These are phyloP conservation scores for Adiantum capillusveneris DNA, from an alignment of 75 land plant species.

Conservation along the genomic window DNA sequence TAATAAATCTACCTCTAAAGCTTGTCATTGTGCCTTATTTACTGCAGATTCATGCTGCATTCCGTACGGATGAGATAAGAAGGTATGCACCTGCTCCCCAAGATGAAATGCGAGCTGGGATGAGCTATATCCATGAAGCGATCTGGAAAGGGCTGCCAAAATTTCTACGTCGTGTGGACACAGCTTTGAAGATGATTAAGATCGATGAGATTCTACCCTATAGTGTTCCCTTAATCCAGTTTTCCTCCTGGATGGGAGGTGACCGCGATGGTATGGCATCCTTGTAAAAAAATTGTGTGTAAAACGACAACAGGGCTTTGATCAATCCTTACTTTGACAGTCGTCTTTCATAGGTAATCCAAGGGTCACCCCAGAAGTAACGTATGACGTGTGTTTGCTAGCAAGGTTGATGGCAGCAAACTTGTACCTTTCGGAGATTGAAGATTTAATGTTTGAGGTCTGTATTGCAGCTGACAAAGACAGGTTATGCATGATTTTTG, in stretches of 20 bases:
- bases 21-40: no score
- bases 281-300: no score
- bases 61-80: slow-evolving; percentile 94
- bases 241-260: slow-evolving; percentile 99
- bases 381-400: slow-evolving; percentile 88
- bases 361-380: slow-evolving; percentile 91
- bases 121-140: slow-evolving; percentile 98
- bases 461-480: no score
- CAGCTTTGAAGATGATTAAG: slow-evolving; percentile 86
- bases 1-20: no score
- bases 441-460: slow-evolving; percentile 98
- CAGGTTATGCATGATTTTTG: no score
- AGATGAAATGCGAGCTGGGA: slow-evolving; percentile 99
- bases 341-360: slow-evolving; percentile 66
- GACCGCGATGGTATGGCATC: slow-evolving; percentile 92
- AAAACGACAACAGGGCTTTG: no score
- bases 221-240: slow-evolving; percentile 94
- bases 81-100: slow-evolving; percentile 94
- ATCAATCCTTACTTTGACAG: background rate
- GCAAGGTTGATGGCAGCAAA: slow-evolving; percentile 93
- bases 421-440: slow-evolving; percentile 80
- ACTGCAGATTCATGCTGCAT: slow-evolving; percentile 92
- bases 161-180: slow-evolving; percentile 88
- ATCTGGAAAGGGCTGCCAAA: slow-evolving; percentile 98
- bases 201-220: slow-evolving; percentile 85